These are phyloP conservation scores for Metschnikowia kofuensis DNA, from an alignment of 805 yeast genomes.

Conservation along the genomic window DNA sequence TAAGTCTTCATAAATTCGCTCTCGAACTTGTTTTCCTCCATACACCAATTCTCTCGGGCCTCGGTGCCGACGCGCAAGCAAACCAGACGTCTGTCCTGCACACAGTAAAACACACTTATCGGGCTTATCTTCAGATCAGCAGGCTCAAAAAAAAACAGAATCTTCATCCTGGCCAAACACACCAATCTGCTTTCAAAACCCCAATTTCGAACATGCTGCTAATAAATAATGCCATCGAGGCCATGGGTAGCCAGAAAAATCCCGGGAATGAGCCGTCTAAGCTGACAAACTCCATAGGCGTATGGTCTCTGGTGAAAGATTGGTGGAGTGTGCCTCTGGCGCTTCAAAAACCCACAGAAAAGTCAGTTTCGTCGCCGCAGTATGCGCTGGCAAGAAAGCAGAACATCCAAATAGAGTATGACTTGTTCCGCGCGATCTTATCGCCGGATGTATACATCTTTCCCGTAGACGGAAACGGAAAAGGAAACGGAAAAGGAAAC, in stretches of 20 bases:
- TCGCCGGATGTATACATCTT: slow-evolving; percentile 27
- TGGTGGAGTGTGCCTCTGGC: slow-evolving; percentile 37
- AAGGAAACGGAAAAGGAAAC: neutral
- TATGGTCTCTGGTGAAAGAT: slow-evolving; percentile 28
- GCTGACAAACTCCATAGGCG: slow-evolving; percentile 21
- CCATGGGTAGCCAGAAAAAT: slow-evolving; percentile 20
- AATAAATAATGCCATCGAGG: slow-evolving; percentile 20
- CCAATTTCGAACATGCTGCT: slow-evolving; percentile 5
- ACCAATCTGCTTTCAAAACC: too few species aligned
- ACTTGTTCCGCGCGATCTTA: slow-evolving; percentile 32
- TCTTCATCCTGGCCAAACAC: neutral
- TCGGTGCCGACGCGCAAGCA: too few species aligned
- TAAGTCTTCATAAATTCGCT: too few species aligned
- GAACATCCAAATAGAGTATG: slow-evolving; percentile 32
- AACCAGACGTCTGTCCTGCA: too few species aligned
- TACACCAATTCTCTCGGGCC: too few species aligned
- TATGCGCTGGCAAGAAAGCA: slow-evolving; percentile 21
- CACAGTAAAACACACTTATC: too few species aligned
- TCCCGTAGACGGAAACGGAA: slow-evolving; percentile 16
- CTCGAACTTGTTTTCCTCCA: too few species aligned
- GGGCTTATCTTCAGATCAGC: too few species aligned
- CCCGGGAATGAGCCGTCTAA: neutral
- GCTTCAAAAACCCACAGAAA: slow-evolving; percentile 19
- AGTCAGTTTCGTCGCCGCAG: slow-evolving; percentile 5
- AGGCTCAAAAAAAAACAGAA: too few species aligned